These are phyloP conservation scores for Aspergillus sojae DNA, from an alignment of 2,329 filamentous ascomycete genomes.

Conservation along the genomic window DNA sequence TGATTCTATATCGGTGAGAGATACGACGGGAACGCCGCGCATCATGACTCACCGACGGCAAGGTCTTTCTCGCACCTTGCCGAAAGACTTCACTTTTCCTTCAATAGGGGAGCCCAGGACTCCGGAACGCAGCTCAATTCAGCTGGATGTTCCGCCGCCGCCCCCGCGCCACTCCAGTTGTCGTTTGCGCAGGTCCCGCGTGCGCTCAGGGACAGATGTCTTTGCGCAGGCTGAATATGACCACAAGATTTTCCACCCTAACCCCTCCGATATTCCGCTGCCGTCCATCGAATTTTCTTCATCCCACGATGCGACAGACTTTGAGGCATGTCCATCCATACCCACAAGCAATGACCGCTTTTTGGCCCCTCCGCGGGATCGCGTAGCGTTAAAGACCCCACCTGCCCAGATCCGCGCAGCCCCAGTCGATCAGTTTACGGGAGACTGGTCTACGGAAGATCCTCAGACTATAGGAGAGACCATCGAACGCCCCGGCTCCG, in stretches of 20 bases:
- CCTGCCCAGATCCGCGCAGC: constrained; percentile 48
- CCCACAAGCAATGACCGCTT: constrained; percentile 37
- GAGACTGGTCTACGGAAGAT: constrained; percentile 37
- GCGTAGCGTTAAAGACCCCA: constrained; percentile 46
- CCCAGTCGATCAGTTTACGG: constrained; percentile 33
- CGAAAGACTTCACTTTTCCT: constrained; percentile 51
- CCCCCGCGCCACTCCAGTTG: constrained; percentile 48
- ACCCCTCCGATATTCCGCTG: constrained; percentile 42
- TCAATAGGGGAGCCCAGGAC: constrained; percentile 44
- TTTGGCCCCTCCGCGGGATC: constrained; percentile 42
- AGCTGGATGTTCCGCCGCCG: constrained; percentile 47
- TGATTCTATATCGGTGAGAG: constrained; percentile 4
- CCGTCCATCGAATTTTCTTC: constrained; percentile 47
- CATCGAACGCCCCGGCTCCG: constrained; percentile 59
- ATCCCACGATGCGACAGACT: constrained; percentile 30
- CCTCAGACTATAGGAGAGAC: constrained; percentile 41
- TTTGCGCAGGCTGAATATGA: constrained; percentile 37
- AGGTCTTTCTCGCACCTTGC: constrained; percentile 48
- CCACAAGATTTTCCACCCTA: constrained; percentile 36
- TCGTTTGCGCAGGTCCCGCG: constrained; percentile 43
- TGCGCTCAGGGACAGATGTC: constrained; percentile 42
- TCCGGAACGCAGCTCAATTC: constrained; percentile 43
- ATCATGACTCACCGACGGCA: constrained; percentile 43
- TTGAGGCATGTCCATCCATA: constrained; percentile 25
- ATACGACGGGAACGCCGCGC: constrained; percentile 11